These are phyloP conservation scores for Emmonsiellopsis sp. DNA, from an alignment of 2,329 filamentous ascomycete species.

Conservation along the genomic window DNA sequence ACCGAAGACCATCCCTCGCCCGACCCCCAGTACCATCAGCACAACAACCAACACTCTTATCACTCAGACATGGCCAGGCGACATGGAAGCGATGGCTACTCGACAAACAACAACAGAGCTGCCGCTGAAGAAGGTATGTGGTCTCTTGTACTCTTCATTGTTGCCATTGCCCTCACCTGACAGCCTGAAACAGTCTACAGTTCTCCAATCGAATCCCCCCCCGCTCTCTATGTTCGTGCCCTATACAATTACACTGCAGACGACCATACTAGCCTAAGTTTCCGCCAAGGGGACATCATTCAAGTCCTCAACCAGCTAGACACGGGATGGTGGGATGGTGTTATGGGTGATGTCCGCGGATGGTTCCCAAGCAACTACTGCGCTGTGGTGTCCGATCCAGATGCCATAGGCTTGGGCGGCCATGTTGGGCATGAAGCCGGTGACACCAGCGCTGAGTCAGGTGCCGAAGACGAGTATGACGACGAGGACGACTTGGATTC, in stretches of 20 bases:
- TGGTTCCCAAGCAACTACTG: conserved; percentile 99
- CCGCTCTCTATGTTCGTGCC: conserved; percentile 76
- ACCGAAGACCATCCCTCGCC: conserved; percentile 27
- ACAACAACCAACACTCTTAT: conserved; percentile 1
- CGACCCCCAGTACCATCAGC: background rate
- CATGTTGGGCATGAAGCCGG: conserved; percentile 49
- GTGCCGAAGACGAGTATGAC: conserved; percentile 53
- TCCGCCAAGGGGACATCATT: conserved; percentile 93
- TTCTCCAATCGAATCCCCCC: conserved; percentile 29
- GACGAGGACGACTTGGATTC: conserved; percentile 59
- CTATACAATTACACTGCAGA: conserved; percentile 98
- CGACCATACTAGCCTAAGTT: conserved; percentile 92
- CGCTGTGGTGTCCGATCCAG: conserved; percentile 67
- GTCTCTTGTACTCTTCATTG: background rate
- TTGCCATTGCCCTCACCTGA: background rate
- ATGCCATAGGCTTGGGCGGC: conserved; percentile 58
- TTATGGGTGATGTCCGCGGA: conserved; percentile 90
- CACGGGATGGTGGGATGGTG: conserved; percentile 98
- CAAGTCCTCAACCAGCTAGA: conserved; percentile 97
- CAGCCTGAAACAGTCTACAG: background rate
- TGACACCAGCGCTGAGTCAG: conserved; percentile 41
- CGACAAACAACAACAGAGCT: background rate
- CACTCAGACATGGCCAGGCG: background rate
- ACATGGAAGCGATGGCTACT: conserved; percentile 13
- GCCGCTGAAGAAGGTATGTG: background rate